Conservation (phyloP, 164 flowering plant species). For the Warburgia ugandensis region DNA sequence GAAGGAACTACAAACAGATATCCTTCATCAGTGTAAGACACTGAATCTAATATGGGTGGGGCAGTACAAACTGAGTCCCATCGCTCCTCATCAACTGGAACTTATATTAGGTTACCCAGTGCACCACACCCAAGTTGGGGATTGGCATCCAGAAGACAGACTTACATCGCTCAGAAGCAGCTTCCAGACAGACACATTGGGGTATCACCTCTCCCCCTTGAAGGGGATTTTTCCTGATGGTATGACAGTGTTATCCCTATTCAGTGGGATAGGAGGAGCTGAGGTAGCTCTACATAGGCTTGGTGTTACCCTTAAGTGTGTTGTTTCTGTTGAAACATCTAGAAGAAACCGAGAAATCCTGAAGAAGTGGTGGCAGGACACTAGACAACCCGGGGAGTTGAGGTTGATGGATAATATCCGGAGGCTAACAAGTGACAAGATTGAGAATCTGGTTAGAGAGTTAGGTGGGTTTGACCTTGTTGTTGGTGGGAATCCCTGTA, state of each 20-base stretch:
- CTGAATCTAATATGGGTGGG: constrained; percentile 75
- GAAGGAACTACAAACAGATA: constrained; percentile 38
- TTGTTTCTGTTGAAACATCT: constrained; percentile 71
- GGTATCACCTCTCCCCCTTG: constrained; percentile 64
- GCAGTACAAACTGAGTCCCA: constrained; percentile 34
- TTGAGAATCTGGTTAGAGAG: constrained; percentile 33
- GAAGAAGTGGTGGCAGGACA: constrained; percentile 65
- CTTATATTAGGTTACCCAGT: constrained; percentile 64
- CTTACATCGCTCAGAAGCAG: constrained; percentile 42
- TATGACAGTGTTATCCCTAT: constrained; percentile 55
- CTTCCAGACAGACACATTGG: constrained; percentile 81
- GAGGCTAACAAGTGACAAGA: constrained; percentile 37
- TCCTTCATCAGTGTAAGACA: constrained; percentile 52
- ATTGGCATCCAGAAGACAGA: constrained; percentile 32
- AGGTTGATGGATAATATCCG: constrained; percentile 64
- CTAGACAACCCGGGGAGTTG: constrained; percentile 61
- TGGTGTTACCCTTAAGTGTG: constrained; percentile 59
- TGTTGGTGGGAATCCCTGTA: constrained; percentile 52
- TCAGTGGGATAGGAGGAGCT: constrained; percentile 80
- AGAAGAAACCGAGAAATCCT: constrained; percentile 47
- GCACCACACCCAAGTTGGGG: constrained; percentile 42
- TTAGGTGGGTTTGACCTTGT: constrained; percentile 72
- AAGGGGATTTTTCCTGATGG: constrained; percentile 62
- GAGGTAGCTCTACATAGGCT: constrained; percentile 69
- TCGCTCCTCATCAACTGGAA: constrained; percentile 67